Evolutionary conservation across 768 basidiomycete species (phyloP).

Genomic region (Rhodotorula toruloides): DNA sequence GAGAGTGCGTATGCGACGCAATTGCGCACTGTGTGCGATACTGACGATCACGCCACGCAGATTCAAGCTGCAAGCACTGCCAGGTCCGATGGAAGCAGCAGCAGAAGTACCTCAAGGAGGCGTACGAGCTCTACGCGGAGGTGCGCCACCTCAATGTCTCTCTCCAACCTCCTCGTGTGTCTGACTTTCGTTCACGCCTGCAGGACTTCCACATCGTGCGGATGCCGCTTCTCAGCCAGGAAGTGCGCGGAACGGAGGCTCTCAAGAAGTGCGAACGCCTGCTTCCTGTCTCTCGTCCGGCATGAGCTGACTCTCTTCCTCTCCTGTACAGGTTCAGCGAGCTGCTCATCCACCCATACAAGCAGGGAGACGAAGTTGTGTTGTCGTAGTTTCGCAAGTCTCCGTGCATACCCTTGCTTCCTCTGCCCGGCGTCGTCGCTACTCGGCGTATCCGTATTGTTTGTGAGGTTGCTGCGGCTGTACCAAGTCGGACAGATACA

Average conservation of each 20-base stretch:
- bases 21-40: no score
- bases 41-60: conserved; percentile 48
- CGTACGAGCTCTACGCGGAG: conserved; percentile 66
- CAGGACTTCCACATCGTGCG: conserved; percentile 97
- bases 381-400: conserved; percentile 2
- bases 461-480: no score
- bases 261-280: conserved; percentile 55
- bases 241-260: conserved; percentile 91
- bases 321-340: conserved; percentile 36
- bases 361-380: conserved; percentile 16
- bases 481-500: no score
- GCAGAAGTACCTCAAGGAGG: conserved; percentile 93
- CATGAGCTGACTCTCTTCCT: background rate
- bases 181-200: background rate
- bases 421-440: no score
- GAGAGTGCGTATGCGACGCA: conserved; percentile 55
- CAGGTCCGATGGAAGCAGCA: conserved; percentile 91
- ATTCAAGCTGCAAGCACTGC: conserved; percentile 92
- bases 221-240: conserved; percentile 89
- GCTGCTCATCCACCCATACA: conserved; percentile 41
- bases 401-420: no score
- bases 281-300: background rate
- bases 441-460: no score
- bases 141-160: background rate
- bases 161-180: background rate